phyloP scores from a whole-genome alignment of 2,329 filamentous ascomycete genomes.

The Ophiostoma sp. region DNA sequence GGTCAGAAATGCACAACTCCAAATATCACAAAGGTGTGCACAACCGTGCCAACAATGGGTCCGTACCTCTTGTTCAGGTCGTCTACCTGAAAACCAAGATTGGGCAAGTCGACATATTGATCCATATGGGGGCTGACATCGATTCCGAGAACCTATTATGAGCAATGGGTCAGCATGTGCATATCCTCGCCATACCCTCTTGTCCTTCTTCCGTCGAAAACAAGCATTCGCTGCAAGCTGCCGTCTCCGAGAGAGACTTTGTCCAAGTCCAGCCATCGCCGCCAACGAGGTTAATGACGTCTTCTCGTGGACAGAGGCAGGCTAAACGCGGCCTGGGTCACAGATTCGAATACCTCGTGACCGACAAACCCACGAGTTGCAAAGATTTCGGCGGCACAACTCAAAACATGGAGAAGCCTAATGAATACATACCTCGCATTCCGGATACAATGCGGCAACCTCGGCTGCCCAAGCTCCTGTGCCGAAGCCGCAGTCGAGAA shows the following conservation, averaged over 20 bases:
- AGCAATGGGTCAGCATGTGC: background rate
- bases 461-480: conserved; percentile 70
- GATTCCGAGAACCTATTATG: conserved; percentile 63
- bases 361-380: background rate
- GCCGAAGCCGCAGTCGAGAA: conserved; percentile 73
- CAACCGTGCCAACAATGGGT: background rate
- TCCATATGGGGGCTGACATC: conserved; percentile 71
- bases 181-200: background rate
- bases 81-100: conserved; percentile 71
- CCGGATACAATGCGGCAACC: conserved; percentile 63
- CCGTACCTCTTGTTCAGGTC: conserved; percentile 65
- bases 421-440: conserved; percentile 57
- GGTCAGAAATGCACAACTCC: conserved; percentile 20
- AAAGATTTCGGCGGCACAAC: background rate
- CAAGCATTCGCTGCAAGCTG: background rate
- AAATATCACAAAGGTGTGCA: background rate
- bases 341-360: background rate
- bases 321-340: background rate
- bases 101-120: conserved; percentile 61
- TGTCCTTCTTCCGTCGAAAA: background rate
- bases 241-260: background rate
- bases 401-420: background rate
- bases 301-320: background rate
- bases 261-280: background rate
- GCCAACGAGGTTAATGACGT: background rate